Base-by-base conservation (phyloP, 805 yeast species). In the Ogataea allantospora region DNA sequence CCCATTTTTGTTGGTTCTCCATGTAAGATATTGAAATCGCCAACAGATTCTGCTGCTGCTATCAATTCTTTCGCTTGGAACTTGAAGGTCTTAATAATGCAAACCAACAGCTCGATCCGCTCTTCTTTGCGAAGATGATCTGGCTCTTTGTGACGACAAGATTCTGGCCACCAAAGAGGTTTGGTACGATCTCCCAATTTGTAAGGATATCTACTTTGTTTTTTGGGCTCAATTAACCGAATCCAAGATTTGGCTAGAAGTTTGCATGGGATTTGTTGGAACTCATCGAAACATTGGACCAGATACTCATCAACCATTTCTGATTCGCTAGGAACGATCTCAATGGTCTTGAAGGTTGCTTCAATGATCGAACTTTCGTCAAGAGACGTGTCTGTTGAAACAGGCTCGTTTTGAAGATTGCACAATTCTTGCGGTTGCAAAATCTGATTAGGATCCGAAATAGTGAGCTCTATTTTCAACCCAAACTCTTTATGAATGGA, bases 101-200 rank as follows among this genome's bases (percentile, higher is more conserved):
- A 46, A 21, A 71, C 59, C 53, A 84, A 57, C 16, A 83, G 58
- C 4, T 51, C 53, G 13, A 81, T 50, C 37, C 93, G 62, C 48
- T 78, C 82, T 1, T 60, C 62, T 53, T 79, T 83, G 41, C 66
- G 69, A 40, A 84, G 61, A 59, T 84, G 91, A 54, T 83, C 91
- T 0, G 91, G 91, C 51, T 83, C 89, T 29, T 65, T 67, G 58
- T 83, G 91, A 24, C 75, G 63, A 1, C 80, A 73, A 9, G 46
- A 40, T 0, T 28, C 24, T 0, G 89, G 89, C 93, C 93, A 83
- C 89, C 89, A 83, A 5, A 53, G 50, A 0, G 91, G 93, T 44
- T 66, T 73, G 9, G 72, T 48, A 0, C 17, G 32, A 10, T 72
- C 71, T 2, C 77, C 77, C 7, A 54, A 51, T 37, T 75, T 80